Percentiles rank a stretch among this genome's conserved stretches.
phyloP scores from a whole-genome alignment of 73 alveolate species.

The Paramecium sonneborni region DNA sequence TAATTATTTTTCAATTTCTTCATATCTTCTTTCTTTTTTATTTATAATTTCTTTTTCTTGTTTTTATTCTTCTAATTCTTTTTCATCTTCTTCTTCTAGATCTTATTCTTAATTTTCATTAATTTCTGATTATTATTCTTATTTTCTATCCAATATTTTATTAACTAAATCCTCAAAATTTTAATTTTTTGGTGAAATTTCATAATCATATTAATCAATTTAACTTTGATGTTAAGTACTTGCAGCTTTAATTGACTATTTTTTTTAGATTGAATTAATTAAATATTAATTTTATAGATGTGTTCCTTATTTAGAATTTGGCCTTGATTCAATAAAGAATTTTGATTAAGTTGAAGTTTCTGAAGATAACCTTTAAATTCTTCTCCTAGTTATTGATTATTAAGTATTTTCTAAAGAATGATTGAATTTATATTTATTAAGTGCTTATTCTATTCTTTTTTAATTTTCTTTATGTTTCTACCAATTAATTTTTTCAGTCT shows the following conservation, averaged over 20 bases:
- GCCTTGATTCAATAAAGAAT: not conserved
- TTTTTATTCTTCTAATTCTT: not conserved
- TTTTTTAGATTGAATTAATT: not conserved
- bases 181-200: not conserved
- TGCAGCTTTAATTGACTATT: not conserved
- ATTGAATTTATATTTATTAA: not conserved
- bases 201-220: not conserved
- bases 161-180: not conserved
- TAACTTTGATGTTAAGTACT: not conserved
- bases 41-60: not conserved
- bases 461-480: not conserved
- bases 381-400: conserved; percentile 13
- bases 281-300: not conserved
- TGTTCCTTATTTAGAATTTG: not conserved
- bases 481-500: not conserved
- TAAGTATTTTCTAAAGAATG: not conserved
- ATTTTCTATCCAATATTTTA: not conserved
- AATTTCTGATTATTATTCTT: not conserved
- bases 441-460: not conserved
- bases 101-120: not conserved
- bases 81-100: not conserved
- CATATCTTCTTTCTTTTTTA: not conserved
- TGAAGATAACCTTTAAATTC: not conserved
- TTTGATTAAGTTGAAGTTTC: not conserved
- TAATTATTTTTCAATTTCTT: not conserved